These are phyloP conservation scores for Salicornia ramosissima DNA, from an alignment of 148 eudicot genomes.

Conservation along the genomic window DNA sequence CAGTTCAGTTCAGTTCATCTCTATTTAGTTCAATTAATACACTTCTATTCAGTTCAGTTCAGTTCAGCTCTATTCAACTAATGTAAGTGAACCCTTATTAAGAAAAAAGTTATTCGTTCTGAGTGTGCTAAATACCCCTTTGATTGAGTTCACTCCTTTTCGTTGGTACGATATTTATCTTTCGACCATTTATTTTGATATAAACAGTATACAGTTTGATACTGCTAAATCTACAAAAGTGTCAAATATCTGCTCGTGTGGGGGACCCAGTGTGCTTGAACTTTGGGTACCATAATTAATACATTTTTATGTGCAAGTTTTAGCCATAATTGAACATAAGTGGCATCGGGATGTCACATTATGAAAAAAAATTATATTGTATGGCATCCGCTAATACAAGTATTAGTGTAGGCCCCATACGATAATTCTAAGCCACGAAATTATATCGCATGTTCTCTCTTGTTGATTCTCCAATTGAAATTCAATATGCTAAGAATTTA, in stretches of 20 bases:
- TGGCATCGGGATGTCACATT: background rate
- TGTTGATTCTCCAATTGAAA: background rate
- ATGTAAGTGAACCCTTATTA: too few relatives aligned
- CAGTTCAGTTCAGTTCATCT: too few relatives aligned
- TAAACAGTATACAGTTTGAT: background rate
- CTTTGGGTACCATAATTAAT: background rate
- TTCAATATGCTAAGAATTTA: background rate
- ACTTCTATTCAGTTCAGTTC: too few relatives aligned
- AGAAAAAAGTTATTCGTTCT: too few relatives aligned
- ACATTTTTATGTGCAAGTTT: background rate
- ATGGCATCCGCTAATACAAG: background rate
- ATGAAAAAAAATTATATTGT: background rate
- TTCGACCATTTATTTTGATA: background rate
- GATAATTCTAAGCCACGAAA: slow-evolving; percentile 3
- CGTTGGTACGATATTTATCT: background rate
- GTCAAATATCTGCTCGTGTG: background rate
- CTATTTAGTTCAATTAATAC: too few relatives aligned
- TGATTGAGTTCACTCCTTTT: too few relatives aligned
- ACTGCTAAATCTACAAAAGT: background rate
- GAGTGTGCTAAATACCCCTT: too few relatives aligned
- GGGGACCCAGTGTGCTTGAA: background rate
- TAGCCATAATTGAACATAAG: background rate
- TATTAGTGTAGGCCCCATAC: background rate
- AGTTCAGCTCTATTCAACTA: too few relatives aligned
- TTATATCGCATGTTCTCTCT: background rate